A percentile compares a stretch with the other conserved stretches of the same genome.
Conservation (phyloP, 805 yeast genomes). For the Starmerella bombicola region DNA sequence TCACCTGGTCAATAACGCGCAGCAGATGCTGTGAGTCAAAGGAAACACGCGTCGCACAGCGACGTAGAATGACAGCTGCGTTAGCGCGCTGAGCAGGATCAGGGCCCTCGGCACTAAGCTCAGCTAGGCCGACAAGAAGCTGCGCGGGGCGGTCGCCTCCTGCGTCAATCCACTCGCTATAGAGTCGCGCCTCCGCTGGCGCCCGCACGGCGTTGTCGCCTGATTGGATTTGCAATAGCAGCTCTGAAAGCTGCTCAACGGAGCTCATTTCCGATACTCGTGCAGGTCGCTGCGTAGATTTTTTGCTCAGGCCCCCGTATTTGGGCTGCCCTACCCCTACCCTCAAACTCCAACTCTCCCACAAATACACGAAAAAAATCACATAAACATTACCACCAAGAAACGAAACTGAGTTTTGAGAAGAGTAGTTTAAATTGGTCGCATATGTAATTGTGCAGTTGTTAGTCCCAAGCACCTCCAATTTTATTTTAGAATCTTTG, state of each 20-base stretch:
- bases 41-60: slow-evolving; percentile 47
- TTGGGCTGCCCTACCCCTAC: too few species aligned
- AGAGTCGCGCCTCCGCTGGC: slow-evolving; percentile 62
- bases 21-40: slow-evolving; percentile 54
- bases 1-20: slow-evolving; percentile 65
- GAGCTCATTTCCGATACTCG: too few species aligned
- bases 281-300: too few species aligned
- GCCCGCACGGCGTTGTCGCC: slow-evolving; percentile 65
- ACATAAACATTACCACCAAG: too few species aligned
- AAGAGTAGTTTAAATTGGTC: too few species aligned
- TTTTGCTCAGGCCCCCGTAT: too few species aligned
- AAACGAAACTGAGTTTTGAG: too few species aligned
- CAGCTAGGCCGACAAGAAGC: slow-evolving; percentile 65
- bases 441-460: too few species aligned
- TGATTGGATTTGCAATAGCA: slow-evolving; percentile 60
- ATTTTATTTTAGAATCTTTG: too few species aligned
- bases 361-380: too few species aligned
- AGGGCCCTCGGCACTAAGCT: slow-evolving; percentile 58
- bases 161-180: slow-evolving; percentile 58
- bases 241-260: slow-evolving; percentile 22
- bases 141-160: slow-evolving; percentile 47
- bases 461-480: too few species aligned
- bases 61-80: slow-evolving; percentile 78
- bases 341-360: too few species aligned
- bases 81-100: slow-evolving; percentile 46